Evolutionary conservation across 805 yeast genomes (phyloP), one percentile per base, ranked within the genome.

Genomic region (Phaffomyces thermotolerans): DNA sequence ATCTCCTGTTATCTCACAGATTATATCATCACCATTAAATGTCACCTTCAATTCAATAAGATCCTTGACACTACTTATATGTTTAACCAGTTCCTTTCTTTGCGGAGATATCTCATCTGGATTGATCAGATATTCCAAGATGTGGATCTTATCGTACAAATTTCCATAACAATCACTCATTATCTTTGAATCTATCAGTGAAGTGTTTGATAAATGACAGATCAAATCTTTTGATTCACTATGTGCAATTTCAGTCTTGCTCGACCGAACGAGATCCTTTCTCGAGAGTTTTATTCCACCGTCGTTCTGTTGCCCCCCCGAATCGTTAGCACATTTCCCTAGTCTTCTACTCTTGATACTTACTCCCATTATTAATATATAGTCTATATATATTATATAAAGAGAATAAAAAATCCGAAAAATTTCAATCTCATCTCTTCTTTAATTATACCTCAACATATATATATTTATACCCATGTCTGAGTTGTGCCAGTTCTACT

Each of bases 101-200:
- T 30, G 17, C 9, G 24, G 2, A 34, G 49, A 45, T 39, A 60
- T 52, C 29, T 53, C 53, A 22, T 62, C 64, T 33, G 58, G 58
- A 12, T 66, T 63, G 3, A 84, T 50, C 5, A 88, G 56, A 56
- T 72, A 68, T 52, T 81, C 81, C 7, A 88, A 54, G 0, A 84
- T 58, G 25, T 79, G 62, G 45, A 79, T 84, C 48, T 84, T 84
- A 50, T 81, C 76, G 59, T 72, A 84, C 5, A 88, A 54, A 27
- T 67, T 57, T 0, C 96, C 96, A 40, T 64, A 64, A 56, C 69
- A 80, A 60, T 88, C 95, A 30, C 86, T 73, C 2, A 83, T 82
- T 2, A 85, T 63, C 0, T 82, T 83, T 6, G 53, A 54, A 27
- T 27, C 14, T n/a, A 52, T 48, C 17, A 86, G 66, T 51, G 50